Evolutionary conservation across 2,329 filamentous ascomycete species (phyloP), one percentile per base, ranked within the genome.

Genomic region (Aspergillus sergii): DNA sequence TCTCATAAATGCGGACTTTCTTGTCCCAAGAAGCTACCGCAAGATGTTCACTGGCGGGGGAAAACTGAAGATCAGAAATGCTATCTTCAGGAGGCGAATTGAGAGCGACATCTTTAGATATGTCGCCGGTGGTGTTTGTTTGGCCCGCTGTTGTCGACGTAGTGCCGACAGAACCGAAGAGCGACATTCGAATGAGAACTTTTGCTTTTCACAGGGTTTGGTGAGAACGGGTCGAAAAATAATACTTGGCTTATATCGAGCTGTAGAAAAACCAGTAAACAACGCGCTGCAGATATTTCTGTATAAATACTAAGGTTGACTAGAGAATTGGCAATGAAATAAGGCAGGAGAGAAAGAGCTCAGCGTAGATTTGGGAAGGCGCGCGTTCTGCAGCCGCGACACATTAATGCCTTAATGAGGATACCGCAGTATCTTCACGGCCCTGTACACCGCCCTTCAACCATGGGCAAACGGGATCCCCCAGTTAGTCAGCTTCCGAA

Each of bases 21-120:
- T 96, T 96, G 81, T 99, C 95, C 95, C 95, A 99, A 72, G 93
- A 97, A 55, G 93, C 84, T 41, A 97, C 92, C 28, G 94, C 93
- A 21, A 99, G 85, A 76, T 96, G 91, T 72, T 98, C 93, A 69
- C 81, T 86, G 59, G 84, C 84, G 1, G 90, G 88, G 16, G 91
- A 94, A 82, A 97, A 99, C 56, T 88, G 83, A 64, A 99, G 85
- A 75, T 93, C 92, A 41, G 94, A 94, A 73, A 98, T 91, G 78
- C 91, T 92, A 80, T 99, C 95, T 70, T 92, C 89, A 26, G 95
- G 95, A 16, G 91, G 91, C 68, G 89, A 86, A 64, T 82, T 86
- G 61, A 99, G 83, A 59, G 90, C 85, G 60, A 98, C 88, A 79
- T 99, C 95, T 74, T 94, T 91, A 75, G 91, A 93, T 64, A 97